Base-by-base conservation (phyloP, 768 basidiomycete genomes). In the Amanita muscaria region DNA sequence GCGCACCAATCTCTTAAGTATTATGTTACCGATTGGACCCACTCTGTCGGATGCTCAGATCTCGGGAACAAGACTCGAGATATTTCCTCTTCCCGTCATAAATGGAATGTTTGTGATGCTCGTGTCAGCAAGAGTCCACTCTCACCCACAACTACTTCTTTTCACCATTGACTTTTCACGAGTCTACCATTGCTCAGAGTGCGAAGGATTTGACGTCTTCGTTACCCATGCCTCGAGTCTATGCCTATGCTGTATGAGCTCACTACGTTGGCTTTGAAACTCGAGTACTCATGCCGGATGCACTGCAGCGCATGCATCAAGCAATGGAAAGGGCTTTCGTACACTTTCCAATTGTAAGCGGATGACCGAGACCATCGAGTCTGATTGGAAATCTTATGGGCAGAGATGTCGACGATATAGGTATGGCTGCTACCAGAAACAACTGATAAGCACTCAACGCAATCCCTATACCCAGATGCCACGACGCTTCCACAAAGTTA, bases 331-430 rank as follows among this genome's bases (percentile, higher is more conserved):
- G 60, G 3, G 56, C 62, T 14, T 55, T 14, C 58, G 62, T 23
- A 57, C 61, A 1, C 54, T 72, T 32, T 49, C 60, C 24, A 44
- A 51, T 14, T 54, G 69, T n/a, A n/a, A n/a, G n/a, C n/a, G n/a
- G n/a, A n/a, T 77, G 15, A 59, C 74, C 14, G 60, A 52, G 34
- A 64, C 56, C 29, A 58, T 78, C 12, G 77, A 79, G 50, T 52
- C 50, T 8, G 72, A 71, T 42, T 80, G 76, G 78, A 58, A 59
- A 65, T 5, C 54, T 74, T 7, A 67, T 67, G 34, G 58, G 59
- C 21, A 51, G 59, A 25, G 52, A 52, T 22, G 65, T 66, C 29
- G 51, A 54, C 25, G 63, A 64, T 34, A 59, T 66, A 42, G 58
- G 64, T 66, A 49, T 6, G 6, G 54, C 48, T 36, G 38, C 46